Base-by-base conservation (phyloP, 768 basidiomycete species). In the Astraeus odoratus region DNA sequence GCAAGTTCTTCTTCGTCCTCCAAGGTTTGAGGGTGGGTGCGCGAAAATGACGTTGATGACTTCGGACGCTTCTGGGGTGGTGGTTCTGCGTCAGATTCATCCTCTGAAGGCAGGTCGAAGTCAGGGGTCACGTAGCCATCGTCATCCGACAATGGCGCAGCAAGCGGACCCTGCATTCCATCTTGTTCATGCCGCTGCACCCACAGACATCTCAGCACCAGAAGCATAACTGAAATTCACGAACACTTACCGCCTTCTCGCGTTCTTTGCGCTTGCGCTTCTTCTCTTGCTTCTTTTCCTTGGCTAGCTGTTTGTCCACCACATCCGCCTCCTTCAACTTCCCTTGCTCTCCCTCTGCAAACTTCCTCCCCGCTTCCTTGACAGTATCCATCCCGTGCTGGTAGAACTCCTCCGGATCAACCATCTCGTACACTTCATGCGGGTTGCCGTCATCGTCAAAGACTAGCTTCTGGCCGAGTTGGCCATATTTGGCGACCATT, bases 191-290 rank as follows among this genome's bases (percentile, higher is more conserved):
- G 52, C 54, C 57, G 39, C 51, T 44, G 47, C 61, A 26, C 39
- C 43, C 3, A 30, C 15, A 24, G 19, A 10, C 10, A 43, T 36
- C 13, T 42, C 5, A 43, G 19, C 8, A 6, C 26, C 9, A 35
- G 18, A 39, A 38, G 5, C 5, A 3, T 9, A 5, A 22, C 26
- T 42, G 39, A 55, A 26, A 15, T 5, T 8, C 13, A 19, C 26
- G 6, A 49, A 25, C 27, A 46, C 58, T 53, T 43, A 63, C 68
- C 29, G 47, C 65, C 44, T 65, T 70, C 57, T 89, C 86, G 29
- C 76, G 73, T 45, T 90, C 85, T 67, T 94, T 95, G 57, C 87
- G 70, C 67, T 93, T 95, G 51, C 88, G 70, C 71, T 95, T 96
- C 75, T 88, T 93, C 63, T 96, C 94, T 51, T 75, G 68, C 67